A percentile compares a stretch with the other conserved stretches of the same genome.
These are phyloP conservation scores for Annulohypoxylon stygium DNA, from an alignment of 495 filamentous ascomycete species.

Conservation along the genomic window DNA sequence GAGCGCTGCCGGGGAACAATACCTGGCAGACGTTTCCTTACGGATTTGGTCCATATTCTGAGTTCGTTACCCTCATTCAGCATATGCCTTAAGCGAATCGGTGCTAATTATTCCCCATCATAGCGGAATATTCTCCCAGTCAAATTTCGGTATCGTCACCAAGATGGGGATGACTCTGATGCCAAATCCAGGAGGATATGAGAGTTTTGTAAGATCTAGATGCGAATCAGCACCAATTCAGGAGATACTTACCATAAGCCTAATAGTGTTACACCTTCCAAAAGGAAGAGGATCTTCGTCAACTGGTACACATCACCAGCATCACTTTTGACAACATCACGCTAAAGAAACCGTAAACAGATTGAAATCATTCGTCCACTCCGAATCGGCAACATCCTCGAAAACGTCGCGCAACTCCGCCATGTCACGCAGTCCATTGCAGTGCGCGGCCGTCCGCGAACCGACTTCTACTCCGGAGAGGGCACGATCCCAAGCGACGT, in stretches of 20 bases:
- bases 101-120: slow-evolving; percentile 13
- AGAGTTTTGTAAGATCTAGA: slow-evolving; percentile 55
- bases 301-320: slow-evolving; percentile 44
- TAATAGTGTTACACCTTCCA: slow-evolving; percentile 62
- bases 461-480: slow-evolving; percentile 58
- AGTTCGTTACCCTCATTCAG: slow-evolving; percentile 58
- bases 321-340: neutral
- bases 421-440: slow-evolving; percentile 65
- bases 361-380: slow-evolving; percentile 66
- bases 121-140: slow-evolving; percentile 68
- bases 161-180: slow-evolving; percentile 67
- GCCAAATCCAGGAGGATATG: slow-evolving; percentile 62
- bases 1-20: slow-evolving; percentile 59
- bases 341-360: slow-evolving; percentile 26
- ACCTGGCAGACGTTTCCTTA: slow-evolving; percentile 64
- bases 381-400: slow-evolving; percentile 63
- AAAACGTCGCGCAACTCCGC: slow-evolving; percentile 69
- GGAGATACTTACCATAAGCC: slow-evolving; percentile 9
- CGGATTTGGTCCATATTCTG: slow-evolving; percentile 67
- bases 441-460: slow-evolving; percentile 58
- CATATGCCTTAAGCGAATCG: neutral
- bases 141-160: slow-evolving; percentile 65
- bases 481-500: slow-evolving; percentile 56
- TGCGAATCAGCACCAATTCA: neutral
- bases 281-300: slow-evolving; percentile 63